Conservation (phyloP, 805 yeast species). For the Saccharomycopsis capsularis region DNA sequence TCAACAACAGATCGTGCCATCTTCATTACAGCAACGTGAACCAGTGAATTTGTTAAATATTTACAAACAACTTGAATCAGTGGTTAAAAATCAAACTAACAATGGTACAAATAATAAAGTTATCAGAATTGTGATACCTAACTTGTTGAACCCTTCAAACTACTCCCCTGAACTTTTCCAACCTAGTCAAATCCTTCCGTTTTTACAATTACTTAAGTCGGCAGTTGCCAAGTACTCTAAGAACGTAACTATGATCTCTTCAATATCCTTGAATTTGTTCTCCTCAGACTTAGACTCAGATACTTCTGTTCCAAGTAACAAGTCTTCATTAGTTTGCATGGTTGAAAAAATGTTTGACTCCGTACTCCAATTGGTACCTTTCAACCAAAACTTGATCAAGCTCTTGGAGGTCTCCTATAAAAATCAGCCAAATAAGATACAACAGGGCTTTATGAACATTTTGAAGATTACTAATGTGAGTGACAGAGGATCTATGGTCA, state of each 20-base stretch:
- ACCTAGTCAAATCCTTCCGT: constrained; percentile 46
- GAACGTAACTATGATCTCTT: constrained; percentile 44
- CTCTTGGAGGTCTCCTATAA: constrained; percentile 63
- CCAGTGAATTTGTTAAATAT: constrained; percentile 22
- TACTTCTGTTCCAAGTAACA: constrained; percentile 21
- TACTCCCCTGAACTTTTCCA: constrained; percentile 47
- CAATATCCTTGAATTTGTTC: constrained; percentile 60
- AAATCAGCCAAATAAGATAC: constrained; percentile 65
- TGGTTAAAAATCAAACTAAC: constrained; percentile 33
- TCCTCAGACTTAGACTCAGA: constrained; percentile 29
- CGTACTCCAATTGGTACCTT: constrained; percentile 71
- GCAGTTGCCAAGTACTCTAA: constrained; percentile 40
- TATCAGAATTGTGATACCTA: constrained; percentile 66
- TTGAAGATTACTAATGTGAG: constrained; percentile 64
- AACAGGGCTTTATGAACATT: constrained; percentile 81
- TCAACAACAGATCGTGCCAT: constrained; percentile 25
- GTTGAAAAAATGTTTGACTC: constrained; percentile 59
- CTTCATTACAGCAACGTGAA: constrained; percentile 6
- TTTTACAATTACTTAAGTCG: constrained; percentile 52
- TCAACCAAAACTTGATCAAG: constrained; percentile 63
- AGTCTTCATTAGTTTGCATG: constrained; percentile 38
- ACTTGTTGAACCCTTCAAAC: constrained; percentile 70
- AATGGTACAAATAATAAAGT: constrained; percentile 32
- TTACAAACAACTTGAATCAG: constrained; percentile 37
- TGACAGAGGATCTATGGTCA: constrained; percentile 74